These are phyloP conservation scores for Hypoxylon sp. DNA, from an alignment of 2,329 filamentous ascomycete species.

Conservation along the genomic window DNA sequence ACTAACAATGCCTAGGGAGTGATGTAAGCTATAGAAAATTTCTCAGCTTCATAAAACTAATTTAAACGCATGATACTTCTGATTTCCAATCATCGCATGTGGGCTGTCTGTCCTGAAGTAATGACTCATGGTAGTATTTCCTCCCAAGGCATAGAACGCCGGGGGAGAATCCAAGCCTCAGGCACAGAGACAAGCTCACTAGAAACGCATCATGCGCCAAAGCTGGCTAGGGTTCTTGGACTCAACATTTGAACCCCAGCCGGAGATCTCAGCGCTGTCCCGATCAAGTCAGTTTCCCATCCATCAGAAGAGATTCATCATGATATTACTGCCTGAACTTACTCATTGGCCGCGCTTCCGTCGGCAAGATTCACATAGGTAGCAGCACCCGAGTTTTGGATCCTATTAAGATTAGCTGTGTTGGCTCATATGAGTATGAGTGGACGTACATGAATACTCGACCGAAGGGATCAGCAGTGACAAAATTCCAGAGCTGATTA, in stretches of 20 bases:
- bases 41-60: background rate
- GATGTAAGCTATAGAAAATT: background rate
- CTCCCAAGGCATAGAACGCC: background rate
- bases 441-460: conserved; percentile 19
- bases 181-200: background rate
- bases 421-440: background rate
- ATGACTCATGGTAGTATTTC: background rate
- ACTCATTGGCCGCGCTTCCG: conserved; percentile 20
- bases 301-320: background rate
- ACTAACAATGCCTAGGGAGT: background rate
- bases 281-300: background rate
- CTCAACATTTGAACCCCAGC: conserved; percentile 14
- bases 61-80: background rate
- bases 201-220: conserved; percentile 23
- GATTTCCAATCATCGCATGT: background rate
- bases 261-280: conserved; percentile 22
- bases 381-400: conserved; percentile 29
- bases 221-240: conserved; percentile 20
- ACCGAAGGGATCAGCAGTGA: conserved; percentile 21
- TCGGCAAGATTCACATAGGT: conserved; percentile 30
- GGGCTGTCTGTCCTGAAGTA: background rate
- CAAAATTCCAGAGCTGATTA: conserved; percentile 28
- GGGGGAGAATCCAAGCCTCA: background rate
- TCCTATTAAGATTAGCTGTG: conserved; percentile 10
- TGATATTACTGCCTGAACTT: background rate